Base-by-base conservation (phyloP, 805 yeast genomes). In the Torulaspora franciscae region DNA sequence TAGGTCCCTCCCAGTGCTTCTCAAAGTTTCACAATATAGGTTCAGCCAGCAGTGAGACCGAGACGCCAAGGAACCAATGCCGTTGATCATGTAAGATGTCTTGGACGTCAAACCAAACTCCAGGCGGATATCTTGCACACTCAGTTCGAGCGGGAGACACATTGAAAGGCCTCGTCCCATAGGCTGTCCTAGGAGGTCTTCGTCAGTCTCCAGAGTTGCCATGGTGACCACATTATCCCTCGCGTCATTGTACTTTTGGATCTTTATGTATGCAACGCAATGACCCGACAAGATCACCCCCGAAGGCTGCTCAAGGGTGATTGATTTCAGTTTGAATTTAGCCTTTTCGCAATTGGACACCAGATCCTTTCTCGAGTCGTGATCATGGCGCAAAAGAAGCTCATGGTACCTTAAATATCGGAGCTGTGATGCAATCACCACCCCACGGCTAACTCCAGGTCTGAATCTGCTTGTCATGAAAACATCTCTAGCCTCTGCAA, bases 381-480 rank as follows among this genome's bases (percentile, higher is more conserved):
- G 39, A 28, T 52, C 56, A 29, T 46, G 45, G 11, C 49, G 50
- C 4, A 61, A 36, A 24, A 54, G 55, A 10, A 47, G 29, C 25
- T 68, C 75, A 19, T 77, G 80, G 59, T 91, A 91, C 4, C 65
- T 54, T 26, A 89, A 65, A 57, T 80, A 87, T 36, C 91, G 61
- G 22, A 72, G 60, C 62, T 91, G 97, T 4, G 90, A 80, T 13
- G 55, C 48, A 26, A 87, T 85, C 0, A 87, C 76, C 1, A 91
- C 81, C 0, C 96, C 96, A 8, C 66, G 63, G 2, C 83, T 81
- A 36, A 79, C 73, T 4, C 74, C 69, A 22, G 57, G 44, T 25
- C 74, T 68, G 80, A 85, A 79, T 46, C 97, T 69, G 41, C 73
- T 68, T 6, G 55, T 45, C 2, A 83, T 77, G 59, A 83, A 89